Evolutionary conservation across 768 basidiomycete species (phyloP).

Genomic region (Termitomyces heimii): DNA sequence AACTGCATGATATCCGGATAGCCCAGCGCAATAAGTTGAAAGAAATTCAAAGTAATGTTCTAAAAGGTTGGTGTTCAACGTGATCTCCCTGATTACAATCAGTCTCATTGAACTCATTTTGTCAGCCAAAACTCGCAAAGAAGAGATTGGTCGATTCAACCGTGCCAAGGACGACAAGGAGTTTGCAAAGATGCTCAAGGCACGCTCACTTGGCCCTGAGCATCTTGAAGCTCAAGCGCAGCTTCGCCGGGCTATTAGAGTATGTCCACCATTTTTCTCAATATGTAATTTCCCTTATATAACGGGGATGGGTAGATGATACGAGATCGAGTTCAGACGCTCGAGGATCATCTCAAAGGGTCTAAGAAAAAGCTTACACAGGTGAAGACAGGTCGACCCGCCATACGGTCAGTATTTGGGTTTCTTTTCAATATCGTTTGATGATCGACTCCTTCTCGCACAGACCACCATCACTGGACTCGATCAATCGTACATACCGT

Average conservation of each 20-base stretch:
- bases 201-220: conserved; percentile 82
- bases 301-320: conserved; percentile 40
- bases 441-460: not conserved
- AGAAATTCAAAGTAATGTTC: conserved; percentile 57
- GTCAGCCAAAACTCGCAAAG: conserved; percentile 68
- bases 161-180: conserved; percentile 75
- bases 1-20: conserved; percentile 31
- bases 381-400: conserved; percentile 53
- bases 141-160: conserved; percentile 77
- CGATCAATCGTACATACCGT: conserved; percentile 76
- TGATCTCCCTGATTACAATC: not conserved
- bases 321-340: conserved; percentile 67
- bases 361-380: conserved; percentile 67
- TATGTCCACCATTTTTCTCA: conserved; percentile 26
- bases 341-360: conserved; percentile 66
- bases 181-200: conserved; percentile 69
- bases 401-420: conserved; percentile 46
- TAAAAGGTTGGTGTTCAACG: conserved; percentile 44
- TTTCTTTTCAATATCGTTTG: not conserved
- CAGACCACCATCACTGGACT: conserved; percentile 82
- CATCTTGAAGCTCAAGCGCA: conserved; percentile 78
- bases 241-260: conserved; percentile 67
- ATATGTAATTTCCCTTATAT: not conserved
- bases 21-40: conserved; percentile 29
- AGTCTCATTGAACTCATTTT: conserved; percentile 21